Conservation (phyloP, 2,329 filamentous ascomycete genomes). For the Beauveria sp. region DNA sequence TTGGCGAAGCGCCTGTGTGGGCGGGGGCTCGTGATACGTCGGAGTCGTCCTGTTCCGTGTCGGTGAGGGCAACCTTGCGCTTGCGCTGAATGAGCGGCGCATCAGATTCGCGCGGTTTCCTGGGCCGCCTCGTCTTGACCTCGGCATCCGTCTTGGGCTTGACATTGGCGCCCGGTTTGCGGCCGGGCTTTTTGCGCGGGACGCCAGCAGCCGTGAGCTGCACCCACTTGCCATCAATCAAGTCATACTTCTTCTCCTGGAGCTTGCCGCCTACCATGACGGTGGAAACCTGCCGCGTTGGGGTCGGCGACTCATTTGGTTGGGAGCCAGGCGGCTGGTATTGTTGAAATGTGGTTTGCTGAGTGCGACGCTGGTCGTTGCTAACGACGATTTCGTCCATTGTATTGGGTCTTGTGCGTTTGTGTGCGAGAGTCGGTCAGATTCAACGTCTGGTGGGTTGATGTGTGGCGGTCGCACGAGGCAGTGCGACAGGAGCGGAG, state of each 20-base stretch:
- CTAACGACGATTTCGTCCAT: conserved; percentile 46
- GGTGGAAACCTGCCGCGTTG: conserved; percentile 8
- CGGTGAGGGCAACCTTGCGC: conserved; percentile 40
- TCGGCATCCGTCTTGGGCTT: conserved; percentile 34
- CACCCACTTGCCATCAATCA: conserved; percentile 34
- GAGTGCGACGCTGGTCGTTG: conserved; percentile 26
- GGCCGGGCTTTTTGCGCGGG: conserved; percentile 58
- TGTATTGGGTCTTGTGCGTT: conserved; percentile 23
- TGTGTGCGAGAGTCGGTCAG: conserved; percentile 12
- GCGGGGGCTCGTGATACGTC: conserved; percentile 13
- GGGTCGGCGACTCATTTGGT: conserved; percentile 23
- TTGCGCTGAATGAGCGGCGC: conserved; percentile 47
- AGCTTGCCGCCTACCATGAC: conserved; percentile 5
- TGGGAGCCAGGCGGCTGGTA: conserved; percentile 19
- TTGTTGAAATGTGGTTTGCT: conserved; percentile 22
- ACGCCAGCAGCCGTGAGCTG: conserved; percentile 50
- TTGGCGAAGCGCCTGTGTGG: conserved; percentile 12
- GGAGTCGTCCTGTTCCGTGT: conserved; percentile 27
- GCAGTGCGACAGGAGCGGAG: neutral
- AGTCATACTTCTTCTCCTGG: conserved; percentile 23
- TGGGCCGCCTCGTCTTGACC: conserved; percentile 43
- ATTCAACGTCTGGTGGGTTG: conserved; percentile 14
- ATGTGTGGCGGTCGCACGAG: conserved; percentile 4
- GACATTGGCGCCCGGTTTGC: conserved; percentile 52
- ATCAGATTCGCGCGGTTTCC: conserved; percentile 54